Evolutionary conservation across 73 alveolate genomes (phyloP).

Genomic region (Paramecium caudatum): DNA sequence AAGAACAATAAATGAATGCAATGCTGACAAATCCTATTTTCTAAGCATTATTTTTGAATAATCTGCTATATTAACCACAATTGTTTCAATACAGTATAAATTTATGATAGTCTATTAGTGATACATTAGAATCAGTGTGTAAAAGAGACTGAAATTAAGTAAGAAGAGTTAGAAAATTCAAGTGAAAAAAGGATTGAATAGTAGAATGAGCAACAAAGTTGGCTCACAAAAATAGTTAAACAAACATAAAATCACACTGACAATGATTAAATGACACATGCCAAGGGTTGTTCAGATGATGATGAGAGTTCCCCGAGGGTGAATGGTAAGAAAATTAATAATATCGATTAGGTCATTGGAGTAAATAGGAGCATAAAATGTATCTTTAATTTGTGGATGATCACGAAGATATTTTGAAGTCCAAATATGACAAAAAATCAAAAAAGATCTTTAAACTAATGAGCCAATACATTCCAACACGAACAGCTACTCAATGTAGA

Average conservation of each 20-base stretch:
- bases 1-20: background rate
- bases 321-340: constrained; percentile 4
- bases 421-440: constrained; percentile 63
- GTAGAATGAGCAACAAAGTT: background rate
- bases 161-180: background rate
- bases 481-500: constrained; percentile 72
- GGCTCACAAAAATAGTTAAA: background rate
- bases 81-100: background rate
- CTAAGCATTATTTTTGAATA: background rate
- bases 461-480: constrained; percentile 42
- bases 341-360: constrained; percentile 60
- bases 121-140: background rate
- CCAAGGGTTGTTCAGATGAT: background rate
- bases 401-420: constrained; percentile 17
- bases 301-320: constrained; percentile 18
- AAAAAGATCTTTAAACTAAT: constrained; percentile 53
- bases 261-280: background rate
- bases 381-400: constrained; percentile 63
- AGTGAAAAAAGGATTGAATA: background rate
- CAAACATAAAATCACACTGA: background rate
- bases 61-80: background rate
- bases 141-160: background rate
- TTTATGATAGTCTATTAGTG: constrained; percentile 28
- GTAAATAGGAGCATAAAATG: constrained; percentile 10
- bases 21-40: background rate